Base-by-base conservation (phyloP, 768 basidiomycete species). In the Pholiota conissans region DNA sequence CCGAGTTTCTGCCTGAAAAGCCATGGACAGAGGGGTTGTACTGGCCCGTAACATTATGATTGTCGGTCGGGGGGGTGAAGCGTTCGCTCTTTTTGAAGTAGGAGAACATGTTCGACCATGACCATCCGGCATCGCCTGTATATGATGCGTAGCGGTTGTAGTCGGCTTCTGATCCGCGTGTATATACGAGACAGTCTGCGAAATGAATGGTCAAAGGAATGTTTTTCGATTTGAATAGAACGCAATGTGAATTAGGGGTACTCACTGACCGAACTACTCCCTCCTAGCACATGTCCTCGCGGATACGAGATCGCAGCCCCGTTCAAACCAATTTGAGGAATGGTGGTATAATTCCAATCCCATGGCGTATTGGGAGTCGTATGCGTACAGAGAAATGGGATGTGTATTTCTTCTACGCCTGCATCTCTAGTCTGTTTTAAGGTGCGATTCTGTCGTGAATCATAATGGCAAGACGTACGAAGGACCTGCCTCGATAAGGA, bases 401-500 rank as follows among this genome's bases (percentile, higher is more conserved):
- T 34, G 24, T 59, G 58, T 24, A 55, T 47, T 8, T 53, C 53
- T 14, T 48, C 29, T 3, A 59, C 53, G 30, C 58, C 58, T 8
- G 18, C 42, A 34, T 47, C 20, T 3, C 53, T 54, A 14, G 5
- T 16, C 24, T 13, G 13, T 32, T 32, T 6, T 6, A 32, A 32
- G 30, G 13, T 32, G 13, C 13, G 7, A 13, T 32, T 6, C 30
- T 32, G 30, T 13, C 6, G 6, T 32, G 30, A 6, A 32, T 32
- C 13, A 13, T 32, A 6, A 32, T 6, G 13, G 22, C n/a, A n/a
- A 16, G 4, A 61, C 18, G 20, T 35, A 84, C 86, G 84, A 86
- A 57, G 70, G 65, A 3, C 84, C 84, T 0, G 82, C 79, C 63
- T 86, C 84, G 10, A 85, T 64, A 7, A 86, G 61, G 11, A 84